A percentile compares a stretch with the other conserved stretches of the same genome.
Evolutionary conservation across 139 green algal species (phyloP).

Genomic region (Micractinium conductrix): DNA sequence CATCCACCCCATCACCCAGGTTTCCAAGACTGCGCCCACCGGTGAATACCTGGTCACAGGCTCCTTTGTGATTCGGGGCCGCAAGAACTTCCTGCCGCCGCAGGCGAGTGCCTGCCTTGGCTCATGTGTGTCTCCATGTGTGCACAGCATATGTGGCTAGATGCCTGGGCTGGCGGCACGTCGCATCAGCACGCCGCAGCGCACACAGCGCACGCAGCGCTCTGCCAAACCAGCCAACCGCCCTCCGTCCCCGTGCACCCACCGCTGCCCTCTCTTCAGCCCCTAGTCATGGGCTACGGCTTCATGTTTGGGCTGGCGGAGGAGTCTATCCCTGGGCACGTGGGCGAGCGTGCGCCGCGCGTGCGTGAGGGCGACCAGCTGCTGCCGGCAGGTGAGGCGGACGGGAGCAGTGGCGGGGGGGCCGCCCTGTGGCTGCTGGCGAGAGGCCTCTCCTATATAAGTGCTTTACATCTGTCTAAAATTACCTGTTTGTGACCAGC

Average conservation of each 20-base stretch:
- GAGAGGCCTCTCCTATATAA: too few species aligned
- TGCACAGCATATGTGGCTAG: not conserved
- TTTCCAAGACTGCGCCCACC: constrained; percentile 93
- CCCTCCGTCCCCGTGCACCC: not conserved
- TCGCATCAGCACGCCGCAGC: too few species aligned
- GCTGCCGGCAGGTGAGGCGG: not conserved
- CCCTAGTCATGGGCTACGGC: constrained; percentile 92
- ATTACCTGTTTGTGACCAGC: too few species aligned
- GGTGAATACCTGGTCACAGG: constrained; percentile 93
- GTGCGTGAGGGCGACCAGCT: constrained; percentile 10
- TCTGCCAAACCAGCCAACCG: not conserved
- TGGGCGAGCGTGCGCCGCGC: constrained; percentile 78
- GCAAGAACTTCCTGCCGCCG: constrained; percentile 97
- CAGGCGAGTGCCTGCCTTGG: constrained; percentile 22
- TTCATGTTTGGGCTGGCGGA: constrained; percentile 89
- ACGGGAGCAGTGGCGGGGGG: too few species aligned
- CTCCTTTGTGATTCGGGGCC: constrained; percentile 93
- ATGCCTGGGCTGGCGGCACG: not conserved
- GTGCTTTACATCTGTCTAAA: too few species aligned
- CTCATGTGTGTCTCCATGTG: not conserved
- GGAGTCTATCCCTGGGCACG: constrained; percentile 75
- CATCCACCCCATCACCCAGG: constrained; percentile 54
- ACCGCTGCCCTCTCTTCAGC: constrained; percentile 25
- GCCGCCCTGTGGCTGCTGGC: too few species aligned
- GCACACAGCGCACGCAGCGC: too few species aligned